Percentiles rank a stretch among this genome's conserved stretches.
phyloP scores from a whole-genome alignment of 345 rosid species.

The Rhodamnia rubescens region DNA sequence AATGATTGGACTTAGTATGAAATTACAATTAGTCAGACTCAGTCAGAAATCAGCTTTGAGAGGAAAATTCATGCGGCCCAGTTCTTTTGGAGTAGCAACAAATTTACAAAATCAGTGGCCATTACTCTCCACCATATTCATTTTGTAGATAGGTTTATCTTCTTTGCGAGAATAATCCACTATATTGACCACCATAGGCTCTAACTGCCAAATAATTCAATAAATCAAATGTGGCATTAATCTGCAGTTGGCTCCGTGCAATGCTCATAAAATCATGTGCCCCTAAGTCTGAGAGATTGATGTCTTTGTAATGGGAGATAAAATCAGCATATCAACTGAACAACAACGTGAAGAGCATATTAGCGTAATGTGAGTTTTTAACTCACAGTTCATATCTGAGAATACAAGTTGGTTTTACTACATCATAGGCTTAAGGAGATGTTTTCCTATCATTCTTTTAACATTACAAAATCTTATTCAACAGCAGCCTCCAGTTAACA shows the following conservation, averaged over 20 bases:
- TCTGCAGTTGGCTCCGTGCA: neutral
- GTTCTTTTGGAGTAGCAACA: neutral
- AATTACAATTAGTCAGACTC: too few species aligned
- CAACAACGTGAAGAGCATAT: neutral
- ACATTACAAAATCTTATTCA: neutral
- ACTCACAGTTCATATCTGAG: neutral
- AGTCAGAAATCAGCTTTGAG: neutral
- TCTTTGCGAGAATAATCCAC: neutral
- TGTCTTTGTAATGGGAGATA: neutral
- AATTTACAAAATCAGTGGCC: neutral
- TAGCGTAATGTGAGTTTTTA: neutral
- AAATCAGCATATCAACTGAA: neutral
- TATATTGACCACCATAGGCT: neutral
- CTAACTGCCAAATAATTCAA: neutral
- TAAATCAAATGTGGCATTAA: neutral
- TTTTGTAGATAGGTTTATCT: neutral
- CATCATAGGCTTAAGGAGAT: neutral
- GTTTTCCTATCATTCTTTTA: neutral
- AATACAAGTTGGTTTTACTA: neutral
- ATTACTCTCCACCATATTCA: neutral
- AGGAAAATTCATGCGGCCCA: neutral
- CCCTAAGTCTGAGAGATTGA: neutral
- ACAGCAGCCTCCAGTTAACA: neutral
- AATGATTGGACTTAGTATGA: too few species aligned
- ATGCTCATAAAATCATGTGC: neutral